Conservation (phyloP, 148 eudicot genomes). For the Amaranthus palmeri region DNA sequence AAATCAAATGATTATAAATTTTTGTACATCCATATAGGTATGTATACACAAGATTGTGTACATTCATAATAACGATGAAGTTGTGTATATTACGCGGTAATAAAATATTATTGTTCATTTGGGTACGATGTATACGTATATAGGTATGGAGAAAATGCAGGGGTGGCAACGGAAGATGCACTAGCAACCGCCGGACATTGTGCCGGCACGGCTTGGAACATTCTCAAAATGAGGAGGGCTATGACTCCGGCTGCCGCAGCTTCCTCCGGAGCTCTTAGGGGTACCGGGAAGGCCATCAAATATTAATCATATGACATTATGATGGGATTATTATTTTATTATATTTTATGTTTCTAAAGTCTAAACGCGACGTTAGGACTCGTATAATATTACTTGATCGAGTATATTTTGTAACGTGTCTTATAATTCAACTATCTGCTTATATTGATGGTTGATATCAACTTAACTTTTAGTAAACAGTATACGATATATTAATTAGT, state of each 20-base stretch:
- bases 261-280: conserved; percentile 38
- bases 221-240: conserved; percentile 71
- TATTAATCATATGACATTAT: background rate
- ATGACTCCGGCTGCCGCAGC: conserved; percentile 60
- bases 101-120: background rate
- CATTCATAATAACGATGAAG: too few relatives aligned
- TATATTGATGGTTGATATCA: too few relatives aligned
- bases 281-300: conserved; percentile 22
- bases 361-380: background rate
- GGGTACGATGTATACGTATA: background rate
- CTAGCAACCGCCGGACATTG: conserved; percentile 82
- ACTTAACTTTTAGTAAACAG: too few relatives aligned
- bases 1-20: too few relatives aligned
- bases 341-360: too few relatives aligned
- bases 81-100: too few relatives aligned
- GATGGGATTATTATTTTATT: background rate
- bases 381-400: background rate
- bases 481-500: too few relatives aligned
- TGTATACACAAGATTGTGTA: too few relatives aligned
- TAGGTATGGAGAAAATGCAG: conserved; percentile 83
- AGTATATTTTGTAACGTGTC: too few relatives aligned
- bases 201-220: conserved; percentile 83
- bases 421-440: too few relatives aligned
- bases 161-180: conserved; percentile 73
- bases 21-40: too few relatives aligned